Base-by-base conservation (phyloP, 2,329 filamentous ascomycete species). In the Botrytis paeoniae region DNA sequence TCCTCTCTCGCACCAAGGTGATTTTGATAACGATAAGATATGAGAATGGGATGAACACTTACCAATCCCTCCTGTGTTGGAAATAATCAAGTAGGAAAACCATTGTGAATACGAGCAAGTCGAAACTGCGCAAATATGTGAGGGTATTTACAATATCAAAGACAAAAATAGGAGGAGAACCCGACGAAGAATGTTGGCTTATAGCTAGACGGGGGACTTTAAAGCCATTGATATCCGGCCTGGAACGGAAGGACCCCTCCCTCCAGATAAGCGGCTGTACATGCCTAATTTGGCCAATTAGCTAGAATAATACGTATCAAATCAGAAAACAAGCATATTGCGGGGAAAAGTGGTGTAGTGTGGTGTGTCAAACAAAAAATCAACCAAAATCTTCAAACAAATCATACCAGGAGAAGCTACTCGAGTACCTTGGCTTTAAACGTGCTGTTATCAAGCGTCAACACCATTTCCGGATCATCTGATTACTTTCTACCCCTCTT, bases 31-130 rank as follows among this genome's bases (percentile, higher is more conserved):
- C 45, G 74, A 48, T 54, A 73, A 48, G 48, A 32, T 51, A 63
- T 18, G 70, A 69, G 69, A 66, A 32, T 2, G 51, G 41, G 63
- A 61, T 48, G 57, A 48, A 37, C 4, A 66, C 78, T 74, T 77
- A 80, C 80, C 79, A 80, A 74, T 81, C 80, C 61, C 76, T 76
- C 25, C 75, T 74, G 74, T 81, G 80, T 70, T 80, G 79, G 72
- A 81, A 79, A 73, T 80, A 81, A 74, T 81, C 80, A 9, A 80
- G 72, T 70, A 79, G 48, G 71, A 76, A 81, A 6, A 80, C 79
- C 80, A 81, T 81, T 29, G 75, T 78, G 76, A 74, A n/a, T 54
- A 29, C 18, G 16, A 37, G 7, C 8, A 7, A 16, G 45, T 20
- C 16, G 35, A 45, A 37, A 51, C 32, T 12, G 22, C 37, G 35